Evolutionary conservation across 2,329 filamentous ascomycete species (phyloP), one percentile per base, ranked within the genome.

Genomic region (Chaetomium strumarium): DNA sequence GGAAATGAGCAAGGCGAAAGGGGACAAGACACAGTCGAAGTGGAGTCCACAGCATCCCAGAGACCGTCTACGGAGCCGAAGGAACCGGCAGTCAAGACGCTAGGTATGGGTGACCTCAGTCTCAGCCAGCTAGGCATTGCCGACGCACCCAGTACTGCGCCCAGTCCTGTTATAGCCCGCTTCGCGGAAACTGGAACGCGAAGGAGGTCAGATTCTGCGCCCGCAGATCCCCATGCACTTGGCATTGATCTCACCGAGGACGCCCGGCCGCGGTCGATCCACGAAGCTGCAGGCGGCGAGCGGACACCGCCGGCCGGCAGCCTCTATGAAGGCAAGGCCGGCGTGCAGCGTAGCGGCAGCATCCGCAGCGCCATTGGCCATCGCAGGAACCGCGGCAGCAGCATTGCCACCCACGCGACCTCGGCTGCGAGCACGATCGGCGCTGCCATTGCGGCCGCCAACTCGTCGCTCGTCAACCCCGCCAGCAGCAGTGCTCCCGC

Each of bases 101-200:
- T 99, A 46, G 93, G 93, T 12, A 83, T 83, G 63, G 93, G 93
- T 5, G 88, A 96, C 64, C 75, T 99, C 44, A 95, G 89, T 67
- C 78, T 97, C 52, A 90, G 88, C 63, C 89, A 96, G 64, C 75
- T 97, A 39, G 92, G 92, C 33, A 88, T 97, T 51, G 69, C 77
- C 11, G 85, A 88, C 46, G 65, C 73, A n/a, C 72, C 74, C 13
- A 78, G 72, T 62, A 68, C 72, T 45, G 68, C 78, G n/a, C 68
- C 76, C 45, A 84, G 78, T 31, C 78, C 82, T 3, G 75, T 79
- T 61, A 75, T 71, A 42, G 73, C 79, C n/a, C 79, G 74, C 46
- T 79, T 80, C 52, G 67, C 74, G 17, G 79, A 82, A 5, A 59
- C 64, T n/a, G 77, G 79, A 36, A 65, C 69, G 2, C 69, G 79